These are phyloP conservation scores for Pichia sp. DNA, from an alignment of 1,139 yeast genomes.

Conservation along the genomic window DNA sequence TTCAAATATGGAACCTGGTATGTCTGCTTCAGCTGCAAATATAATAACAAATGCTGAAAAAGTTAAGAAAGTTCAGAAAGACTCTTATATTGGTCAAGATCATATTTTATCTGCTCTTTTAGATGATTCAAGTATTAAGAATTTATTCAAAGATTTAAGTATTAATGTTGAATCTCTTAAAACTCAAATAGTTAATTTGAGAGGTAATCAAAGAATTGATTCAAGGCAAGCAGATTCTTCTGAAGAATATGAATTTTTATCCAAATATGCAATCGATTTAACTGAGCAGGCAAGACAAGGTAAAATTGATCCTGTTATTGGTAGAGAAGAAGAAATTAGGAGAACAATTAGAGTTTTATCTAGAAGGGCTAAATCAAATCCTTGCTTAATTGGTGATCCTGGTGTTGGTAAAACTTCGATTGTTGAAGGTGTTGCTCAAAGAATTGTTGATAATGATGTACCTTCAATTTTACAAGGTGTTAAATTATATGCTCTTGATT, in stretches of 20 bases:
- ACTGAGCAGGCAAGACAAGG: conserved; percentile 91
- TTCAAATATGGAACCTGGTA: conserved; percentile 36
- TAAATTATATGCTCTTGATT: conserved; percentile 76
- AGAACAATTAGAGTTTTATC: conserved; percentile 90
- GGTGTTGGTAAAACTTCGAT: conserved; percentile 99
- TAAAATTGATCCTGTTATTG: conserved; percentile 94
- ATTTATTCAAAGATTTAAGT: conserved; percentile 66
- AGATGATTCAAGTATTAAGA: conserved; percentile 66
- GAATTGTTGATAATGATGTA: conserved; percentile 92
- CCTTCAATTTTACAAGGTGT: conserved; percentile 80
- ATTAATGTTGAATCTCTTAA: conserved; percentile 67
- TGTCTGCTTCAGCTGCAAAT: conserved; percentile 27
- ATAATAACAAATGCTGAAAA: conserved; percentile 36
- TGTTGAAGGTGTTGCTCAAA: conserved; percentile 97
- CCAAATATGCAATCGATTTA: conserved; percentile 86
- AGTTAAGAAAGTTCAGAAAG: conserved; percentile 82
- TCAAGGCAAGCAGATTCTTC: conserved; percentile 92
- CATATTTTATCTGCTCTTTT: conserved; percentile 80
- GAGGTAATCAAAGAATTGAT: conserved; percentile 91
- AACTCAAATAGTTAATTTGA: conserved; percentile 71
- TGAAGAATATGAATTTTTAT: conserved; percentile 71
- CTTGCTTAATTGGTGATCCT: conserved; percentile 95
- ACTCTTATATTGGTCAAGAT: conserved; percentile 87
- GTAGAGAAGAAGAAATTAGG: conserved; percentile 97
- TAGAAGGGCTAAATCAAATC: conserved; percentile 92